Evolutionary conservation across 106 monocot species (phyloP), one percentile per base, ranked within the genome.

Genomic region (Dendrobium huoshanense): DNA sequence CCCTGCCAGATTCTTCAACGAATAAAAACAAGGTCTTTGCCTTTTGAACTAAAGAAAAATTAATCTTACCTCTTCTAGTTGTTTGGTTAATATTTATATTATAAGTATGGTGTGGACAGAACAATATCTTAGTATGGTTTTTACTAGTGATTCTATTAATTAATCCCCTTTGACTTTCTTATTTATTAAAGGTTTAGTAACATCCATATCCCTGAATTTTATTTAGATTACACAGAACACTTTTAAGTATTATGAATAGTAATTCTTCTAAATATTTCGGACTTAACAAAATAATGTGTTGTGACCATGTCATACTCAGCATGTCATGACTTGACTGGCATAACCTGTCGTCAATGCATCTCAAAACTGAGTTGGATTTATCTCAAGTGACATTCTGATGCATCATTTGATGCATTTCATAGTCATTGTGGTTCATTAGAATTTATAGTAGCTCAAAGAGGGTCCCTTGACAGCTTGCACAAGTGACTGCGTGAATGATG

Each of bases 11-110:
- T 61, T 82, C 92, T 2, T 41, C 77, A 13, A 58, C 83, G 42
- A 79, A 88, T 73, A 22, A 85, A 65, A 95, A 88, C 85, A 99
- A 99, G 89, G 98, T 95, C 17, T 75, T 20, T 5, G 41, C 20
- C 31, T 75, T 51, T 51, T 16, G 51, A 51, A 51, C 51, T 51
- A 13, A 13, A 51, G 15, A 51, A 51, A 51, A 13, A 51, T 13
- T 51, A 51, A 13, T 75, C 2, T 65, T 65, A 65, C 25, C n/a
- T 24, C 25, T 65, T 65, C 22, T 10, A 25, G 64, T 51, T 3
- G 5, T 22, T 65, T 7, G 64, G 24, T 51, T 51, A 51, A 11
- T 24, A 25, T 65, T n/a, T 22, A 65, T 65, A n/a, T 65, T 65
- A 22, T 65, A 25, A 24, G 64, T 25, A 10, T 65, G 1, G 9